Base-by-base conservation (phyloP, 768 basidiomycete genomes). In the Pleurotus cornucopiae region DNA sequence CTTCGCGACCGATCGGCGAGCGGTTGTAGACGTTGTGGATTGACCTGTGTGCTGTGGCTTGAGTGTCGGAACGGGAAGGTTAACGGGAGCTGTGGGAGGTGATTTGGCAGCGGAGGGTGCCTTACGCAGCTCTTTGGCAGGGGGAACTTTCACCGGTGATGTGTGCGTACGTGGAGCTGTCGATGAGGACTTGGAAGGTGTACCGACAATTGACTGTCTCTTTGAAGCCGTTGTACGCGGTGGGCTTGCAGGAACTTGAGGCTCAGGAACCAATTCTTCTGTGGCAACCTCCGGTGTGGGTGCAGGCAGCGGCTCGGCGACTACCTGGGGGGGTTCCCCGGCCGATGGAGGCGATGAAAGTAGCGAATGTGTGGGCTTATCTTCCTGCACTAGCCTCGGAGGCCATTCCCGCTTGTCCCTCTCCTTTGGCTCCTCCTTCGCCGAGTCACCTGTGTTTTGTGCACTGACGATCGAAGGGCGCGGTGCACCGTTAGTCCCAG, bases 321-420 rank as follows among this genome's bases (percentile, higher is more conserved):
- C 47, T 9, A 34, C 20, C 21, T 14, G 60, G 9, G 62, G 21
- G 25, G 39, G 58, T 13, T 46, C 58, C 43, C 44, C 43, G 18
- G 58, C 38, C 16, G 73, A 68, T 59, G 62, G 66, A 44, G 62
- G 70, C 21, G 71, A 64, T 46, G 79, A 70, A 51, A 76, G 69
- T 44, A 74, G 49, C 11, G 60, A 41, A 14, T 71, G 63, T 46
- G 67, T 66, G 16, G 74, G 68, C 63, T 74, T 77, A 34, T 67
- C 66, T 37, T 57, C 60, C 30, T 69, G 65, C n/a, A 66, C 58
- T 46, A 69, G 54, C 66, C 75, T 81, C 38, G 84, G 89, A 5
- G 89, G 88, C 88, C 88, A 90, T 76, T 91, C 91, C 44, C 82
- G 80, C 65, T 80, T 83, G 67, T 87, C 88, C 70, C 81, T 86